phyloP scores from a whole-genome alignment of 1,139 yeast genomes.

The Hansenula anomala region DNA sequence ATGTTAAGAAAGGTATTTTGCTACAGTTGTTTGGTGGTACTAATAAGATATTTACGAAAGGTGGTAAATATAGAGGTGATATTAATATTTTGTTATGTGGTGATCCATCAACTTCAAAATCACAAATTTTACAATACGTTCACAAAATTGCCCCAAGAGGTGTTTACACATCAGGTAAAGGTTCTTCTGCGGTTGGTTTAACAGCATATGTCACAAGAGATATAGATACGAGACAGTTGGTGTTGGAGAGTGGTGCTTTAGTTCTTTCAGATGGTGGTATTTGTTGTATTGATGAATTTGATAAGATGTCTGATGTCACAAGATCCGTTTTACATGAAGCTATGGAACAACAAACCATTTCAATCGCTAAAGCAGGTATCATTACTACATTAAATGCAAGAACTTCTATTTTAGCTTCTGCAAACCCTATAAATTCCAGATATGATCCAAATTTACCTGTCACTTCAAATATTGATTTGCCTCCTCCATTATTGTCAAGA shows the following conservation, averaged over 20 bases:
- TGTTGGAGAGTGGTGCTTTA: conserved; percentile 92
- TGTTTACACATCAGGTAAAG: conserved; percentile 96
- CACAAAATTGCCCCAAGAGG: conserved; percentile 98
- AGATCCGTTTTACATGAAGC: conserved; percentile 96
- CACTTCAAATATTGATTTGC: conserved; percentile 89
- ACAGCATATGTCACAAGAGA: conserved; percentile 97
- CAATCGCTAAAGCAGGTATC: conserved; percentile 97
- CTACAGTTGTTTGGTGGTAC: conserved; percentile 95
- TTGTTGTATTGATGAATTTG: conserved; percentile 98
- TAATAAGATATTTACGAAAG: conserved; percentile 80
- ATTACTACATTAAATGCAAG: conserved; percentile 95
- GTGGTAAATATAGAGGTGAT: conserved; percentile 96
- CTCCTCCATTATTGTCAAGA: conserved; percentile 92
- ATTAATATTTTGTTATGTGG: conserved; percentile 89
- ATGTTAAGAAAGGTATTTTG: conserved; percentile 90
- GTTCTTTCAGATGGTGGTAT: conserved; percentile 98
- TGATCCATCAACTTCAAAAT: conserved; percentile 96
- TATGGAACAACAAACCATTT: conserved; percentile 98
- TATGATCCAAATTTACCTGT: conserved; percentile 93
- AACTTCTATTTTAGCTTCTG: conserved; percentile 92
- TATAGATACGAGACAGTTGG: conserved; percentile 87
- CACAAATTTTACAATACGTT: conserved; percentile 89
- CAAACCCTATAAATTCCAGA: conserved; percentile 95
- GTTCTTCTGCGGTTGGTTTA: conserved; percentile 97
- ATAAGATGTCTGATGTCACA: conserved; percentile 93